Evolutionary conservation across 495 filamentous ascomycete species (phyloP).

Genomic region (Penicilliopsis zonata): DNA sequence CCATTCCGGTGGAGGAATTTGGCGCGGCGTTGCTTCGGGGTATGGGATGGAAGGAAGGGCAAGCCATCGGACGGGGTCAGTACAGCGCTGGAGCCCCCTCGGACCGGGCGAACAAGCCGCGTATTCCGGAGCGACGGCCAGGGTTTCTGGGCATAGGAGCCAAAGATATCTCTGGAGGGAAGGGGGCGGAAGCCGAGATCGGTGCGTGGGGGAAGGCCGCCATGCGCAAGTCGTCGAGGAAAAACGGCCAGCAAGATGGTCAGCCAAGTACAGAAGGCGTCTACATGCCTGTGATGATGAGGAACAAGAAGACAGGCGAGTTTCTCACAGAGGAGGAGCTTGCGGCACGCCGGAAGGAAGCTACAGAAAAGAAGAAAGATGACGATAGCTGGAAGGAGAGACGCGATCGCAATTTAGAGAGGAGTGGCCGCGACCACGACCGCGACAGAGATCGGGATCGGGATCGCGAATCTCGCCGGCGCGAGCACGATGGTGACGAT

Average conservation of each 20-base stretch:
- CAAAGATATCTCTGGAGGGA: slow-evolving; percentile 41
- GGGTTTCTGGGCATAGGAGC: slow-evolving; percentile 81
- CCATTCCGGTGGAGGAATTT: slow-evolving; percentile 87
- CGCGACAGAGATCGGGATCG: slow-evolving; percentile 18
- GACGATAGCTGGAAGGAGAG: slow-evolving; percentile 36
- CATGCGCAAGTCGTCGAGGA: slow-evolving; percentile 42
- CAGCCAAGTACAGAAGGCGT: slow-evolving; percentile 33
- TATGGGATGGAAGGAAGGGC: slow-evolving; percentile 91
- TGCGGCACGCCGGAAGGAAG: slow-evolving; percentile 33
- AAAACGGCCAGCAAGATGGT: slow-evolving; percentile 27
- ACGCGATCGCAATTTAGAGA: slow-evolving; percentile 37
- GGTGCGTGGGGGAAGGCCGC: slow-evolving; percentile 63
- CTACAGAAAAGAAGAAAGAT: slow-evolving; percentile 20
- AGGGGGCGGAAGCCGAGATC: slow-evolving; percentile 62
- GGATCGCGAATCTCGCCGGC: slow-evolving; percentile 15
- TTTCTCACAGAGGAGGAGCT: slow-evolving; percentile 52
- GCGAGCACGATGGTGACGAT: slow-evolving; percentile 15
- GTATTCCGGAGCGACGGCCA: slow-evolving; percentile 51
- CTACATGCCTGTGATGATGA: slow-evolving; percentile 56
- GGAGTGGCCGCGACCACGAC: slow-evolving; percentile 32
- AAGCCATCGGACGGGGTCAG: slow-evolving; percentile 48
- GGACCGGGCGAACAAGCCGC: slow-evolving; percentile 23
- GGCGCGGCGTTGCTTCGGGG: slow-evolving; percentile 76
- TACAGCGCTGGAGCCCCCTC: slow-evolving; percentile 18
- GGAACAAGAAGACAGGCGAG: slow-evolving; percentile 55